phyloP scores from a whole-genome alignment of 495 filamentous ascomycete genomes.

The Penicillium cinerascens region DNA sequence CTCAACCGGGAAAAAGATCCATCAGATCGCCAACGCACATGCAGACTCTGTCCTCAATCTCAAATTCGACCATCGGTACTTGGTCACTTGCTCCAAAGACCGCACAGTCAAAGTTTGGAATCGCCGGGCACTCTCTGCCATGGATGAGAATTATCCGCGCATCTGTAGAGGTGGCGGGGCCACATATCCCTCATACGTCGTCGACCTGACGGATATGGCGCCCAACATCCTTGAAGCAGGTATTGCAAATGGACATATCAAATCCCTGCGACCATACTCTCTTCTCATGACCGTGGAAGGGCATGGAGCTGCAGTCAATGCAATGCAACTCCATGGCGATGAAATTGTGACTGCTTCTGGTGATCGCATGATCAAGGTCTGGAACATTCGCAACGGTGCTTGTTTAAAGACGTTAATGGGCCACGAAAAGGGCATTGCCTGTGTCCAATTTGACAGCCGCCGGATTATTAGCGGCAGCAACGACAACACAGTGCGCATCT shows the following conservation, averaged over 20 bases:
- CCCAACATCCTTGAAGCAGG: slow-evolving; percentile 41
- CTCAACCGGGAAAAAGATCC: slow-evolving; percentile 77
- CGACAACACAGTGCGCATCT: slow-evolving; percentile 92
- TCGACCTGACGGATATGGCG: slow-evolving; percentile 48
- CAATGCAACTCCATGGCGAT: slow-evolving; percentile 81
- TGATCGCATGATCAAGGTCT: slow-evolving; percentile 86
- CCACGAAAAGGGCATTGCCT: slow-evolving; percentile 94
- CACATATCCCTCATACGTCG: slow-evolving; percentile 52
- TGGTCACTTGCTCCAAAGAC: slow-evolving; percentile 97
- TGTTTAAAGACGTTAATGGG: slow-evolving; percentile 76
- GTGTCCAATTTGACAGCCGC: slow-evolving; percentile 96
- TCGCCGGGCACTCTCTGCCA: slow-evolving; percentile 62
- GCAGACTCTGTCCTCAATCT: slow-evolving; percentile 92
- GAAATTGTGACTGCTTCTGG: slow-evolving; percentile 93
- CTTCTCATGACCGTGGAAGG: slow-evolving; percentile 74
- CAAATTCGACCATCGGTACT: slow-evolving; percentile 81
- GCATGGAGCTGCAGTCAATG: slow-evolving; percentile 91
- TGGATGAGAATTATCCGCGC: slow-evolving; percentile 63
- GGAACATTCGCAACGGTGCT: slow-evolving; percentile 78
- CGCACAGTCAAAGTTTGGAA: slow-evolving; percentile 96
- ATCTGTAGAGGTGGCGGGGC: slow-evolving; percentile 36
- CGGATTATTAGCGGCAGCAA: slow-evolving; percentile 94
- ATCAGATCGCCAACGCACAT: slow-evolving; percentile 72
- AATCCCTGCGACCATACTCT: slow-evolving; percentile 56
- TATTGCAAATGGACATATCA: slow-evolving; percentile 37